A percentile compares a stretch with the other conserved stretches of the same genome.
phyloP scores from a whole-genome alignment of 164 flowering plant genomes.

The Kalanchoe fedtschenkoi region DNA sequence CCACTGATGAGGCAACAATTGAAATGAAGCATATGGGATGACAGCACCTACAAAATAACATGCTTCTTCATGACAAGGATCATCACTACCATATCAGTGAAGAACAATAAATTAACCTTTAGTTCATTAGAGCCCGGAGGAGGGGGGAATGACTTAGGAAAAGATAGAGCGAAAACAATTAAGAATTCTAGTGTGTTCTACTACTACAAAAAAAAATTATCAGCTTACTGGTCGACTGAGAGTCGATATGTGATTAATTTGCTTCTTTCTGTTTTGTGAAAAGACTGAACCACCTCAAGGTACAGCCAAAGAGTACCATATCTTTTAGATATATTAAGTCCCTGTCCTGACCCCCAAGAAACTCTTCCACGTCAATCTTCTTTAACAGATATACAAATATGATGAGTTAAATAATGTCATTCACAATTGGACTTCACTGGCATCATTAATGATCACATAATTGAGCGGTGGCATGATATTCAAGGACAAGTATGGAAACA shows the following conservation, averaged over 20 bases:
- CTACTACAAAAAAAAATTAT: neutral
- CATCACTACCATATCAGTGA: neutral
- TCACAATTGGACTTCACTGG: neutral
- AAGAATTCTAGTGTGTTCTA: neutral
- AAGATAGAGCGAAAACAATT: neutral
- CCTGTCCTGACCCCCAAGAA: neutral
- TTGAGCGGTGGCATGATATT: neutral
- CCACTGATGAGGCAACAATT: neutral
- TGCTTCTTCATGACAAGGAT: neutral
- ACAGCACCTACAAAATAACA: neutral
- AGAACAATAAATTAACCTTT: neutral
- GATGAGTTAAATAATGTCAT: neutral
- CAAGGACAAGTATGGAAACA: neutral
- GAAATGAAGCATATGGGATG: neutral
- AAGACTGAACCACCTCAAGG: neutral
- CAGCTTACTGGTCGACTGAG: neutral
- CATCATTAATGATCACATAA: neutral
- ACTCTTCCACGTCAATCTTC: neutral
- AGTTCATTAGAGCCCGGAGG: neutral
- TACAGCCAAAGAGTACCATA: neutral
- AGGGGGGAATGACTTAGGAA: neutral
- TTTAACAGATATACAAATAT: too few species aligned
- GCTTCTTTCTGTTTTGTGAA: neutral
- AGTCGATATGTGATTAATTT: neutral
- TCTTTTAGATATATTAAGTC: neutral